Conservation (phyloP, 306 rosid genomes). For the Pterocarpus macrocarpus region DNA sequence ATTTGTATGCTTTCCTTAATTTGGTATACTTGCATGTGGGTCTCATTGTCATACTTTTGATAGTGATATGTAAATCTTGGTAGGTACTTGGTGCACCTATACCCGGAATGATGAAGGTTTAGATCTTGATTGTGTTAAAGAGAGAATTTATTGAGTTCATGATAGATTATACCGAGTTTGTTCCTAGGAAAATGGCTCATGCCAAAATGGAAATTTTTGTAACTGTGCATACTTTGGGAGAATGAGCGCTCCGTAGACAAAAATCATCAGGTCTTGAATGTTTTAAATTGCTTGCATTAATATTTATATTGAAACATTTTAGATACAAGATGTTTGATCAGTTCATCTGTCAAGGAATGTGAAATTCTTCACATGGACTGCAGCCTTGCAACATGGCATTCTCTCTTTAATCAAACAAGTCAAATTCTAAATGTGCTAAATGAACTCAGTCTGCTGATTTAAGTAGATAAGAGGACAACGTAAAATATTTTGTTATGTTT, state of each 20-base stretch:
- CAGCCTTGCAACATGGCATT: no score
- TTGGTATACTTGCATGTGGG: neutral
- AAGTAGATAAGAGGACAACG: neutral
- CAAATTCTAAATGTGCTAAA: neutral
- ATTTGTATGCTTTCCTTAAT: neutral
- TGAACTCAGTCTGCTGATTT: neutral
- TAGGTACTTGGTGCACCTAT: neutral
- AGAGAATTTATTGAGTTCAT: no score
- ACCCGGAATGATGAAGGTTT: neutral
- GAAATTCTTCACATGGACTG: no score
- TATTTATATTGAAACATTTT: no score
- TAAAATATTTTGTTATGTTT: slow-evolving; percentile 64
- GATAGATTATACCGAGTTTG: no score
- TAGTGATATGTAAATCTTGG: neutral
- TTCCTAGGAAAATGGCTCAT: no score
- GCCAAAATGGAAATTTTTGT: neutral
- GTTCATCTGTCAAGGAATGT: neutral
- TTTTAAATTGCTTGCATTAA: neutral
- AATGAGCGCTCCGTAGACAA: no score
- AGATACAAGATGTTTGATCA: neutral
- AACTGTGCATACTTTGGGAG: neutral
- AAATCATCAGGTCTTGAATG: no score
- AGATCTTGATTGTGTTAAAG: neutral
- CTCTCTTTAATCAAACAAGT: neutral
- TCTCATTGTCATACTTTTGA: neutral